These are phyloP conservation scores for Crithidia mellificae DNA, from an alignment of 208 protist genomes.

Conservation along the genomic window DNA sequence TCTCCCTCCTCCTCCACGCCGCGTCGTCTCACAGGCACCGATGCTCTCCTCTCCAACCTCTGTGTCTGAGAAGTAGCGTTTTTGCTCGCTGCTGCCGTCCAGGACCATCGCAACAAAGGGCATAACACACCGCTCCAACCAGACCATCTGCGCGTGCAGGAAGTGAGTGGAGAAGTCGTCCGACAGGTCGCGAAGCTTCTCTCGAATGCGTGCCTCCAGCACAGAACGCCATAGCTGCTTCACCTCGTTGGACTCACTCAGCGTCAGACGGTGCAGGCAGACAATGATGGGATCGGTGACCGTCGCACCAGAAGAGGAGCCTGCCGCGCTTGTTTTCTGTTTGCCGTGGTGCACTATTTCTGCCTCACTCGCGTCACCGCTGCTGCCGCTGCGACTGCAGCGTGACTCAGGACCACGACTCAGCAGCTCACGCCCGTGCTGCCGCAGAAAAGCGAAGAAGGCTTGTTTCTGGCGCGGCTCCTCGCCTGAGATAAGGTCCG, in stretches of 20 bases:
- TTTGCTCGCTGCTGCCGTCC: neutral
- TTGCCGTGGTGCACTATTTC: too few species aligned
- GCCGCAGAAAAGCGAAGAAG: conserved; percentile 55
- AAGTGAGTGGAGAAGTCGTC: conserved; percentile 67
- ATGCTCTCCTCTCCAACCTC: too few species aligned
- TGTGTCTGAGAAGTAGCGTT: neutral
- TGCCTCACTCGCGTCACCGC: too few species aligned
- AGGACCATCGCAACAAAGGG: conserved; percentile 70
- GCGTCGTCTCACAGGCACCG: too few species aligned
- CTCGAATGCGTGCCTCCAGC: conserved; percentile 52
- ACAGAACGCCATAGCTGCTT: conserved; percentile 62
- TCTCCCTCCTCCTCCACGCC: too few species aligned
- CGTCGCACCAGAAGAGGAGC: too few species aligned
- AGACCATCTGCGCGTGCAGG: conserved; percentile 54
- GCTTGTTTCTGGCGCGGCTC: conserved; percentile 46
- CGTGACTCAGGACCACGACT: neutral
- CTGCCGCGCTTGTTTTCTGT: too few species aligned
- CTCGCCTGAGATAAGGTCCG: conserved; percentile 64
- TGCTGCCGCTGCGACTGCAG: neutral
- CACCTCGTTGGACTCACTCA: conserved; percentile 57
- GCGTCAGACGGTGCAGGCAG: conserved; percentile 65
- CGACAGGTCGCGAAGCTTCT: conserved; percentile 50
- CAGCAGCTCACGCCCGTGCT: conserved; percentile 32
- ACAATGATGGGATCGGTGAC: conserved; percentile 53
- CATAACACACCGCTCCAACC: conserved; percentile 72